Conservation (phyloP, 768 basidiomycete species). For the Russula vinacea region DNA sequence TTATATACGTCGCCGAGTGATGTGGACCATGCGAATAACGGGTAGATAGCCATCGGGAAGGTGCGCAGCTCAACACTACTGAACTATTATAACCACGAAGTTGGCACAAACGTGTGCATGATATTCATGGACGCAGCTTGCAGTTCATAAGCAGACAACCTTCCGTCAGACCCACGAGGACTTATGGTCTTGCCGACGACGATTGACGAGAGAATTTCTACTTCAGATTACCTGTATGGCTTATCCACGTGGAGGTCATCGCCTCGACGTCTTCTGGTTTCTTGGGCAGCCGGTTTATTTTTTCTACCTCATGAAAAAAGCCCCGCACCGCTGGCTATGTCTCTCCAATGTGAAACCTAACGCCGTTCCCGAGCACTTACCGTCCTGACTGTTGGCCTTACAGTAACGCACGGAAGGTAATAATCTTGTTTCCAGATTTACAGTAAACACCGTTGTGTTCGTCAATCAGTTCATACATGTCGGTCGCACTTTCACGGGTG, state of each 20-base stretch:
- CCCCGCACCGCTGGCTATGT: not conserved
- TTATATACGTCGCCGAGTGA: not conserved
- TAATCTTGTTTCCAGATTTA: no score
- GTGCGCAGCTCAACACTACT: slow-evolving; percentile 37
- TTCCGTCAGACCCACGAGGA: slow-evolving; percentile 73
- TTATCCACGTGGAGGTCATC: not conserved
- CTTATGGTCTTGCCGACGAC: slow-evolving; percentile 54
- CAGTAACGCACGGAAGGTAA: no score
- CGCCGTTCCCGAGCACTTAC: no score
- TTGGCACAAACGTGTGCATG: slow-evolving; percentile 22
- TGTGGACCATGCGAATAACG: not conserved
- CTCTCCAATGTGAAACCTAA: not conserved
- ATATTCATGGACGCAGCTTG: slow-evolving; percentile 50
- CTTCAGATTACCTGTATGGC: not conserved
- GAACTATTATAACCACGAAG: not conserved
- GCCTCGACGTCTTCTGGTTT: not conserved
- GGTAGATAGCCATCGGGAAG: slow-evolving; percentile 73
- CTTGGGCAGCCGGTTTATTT: not conserved
- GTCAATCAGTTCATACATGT: no score
- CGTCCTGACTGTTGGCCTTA: no score
- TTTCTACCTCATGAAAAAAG: not conserved
- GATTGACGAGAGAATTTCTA: slow-evolving; percentile 41
- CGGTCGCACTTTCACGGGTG: no score
- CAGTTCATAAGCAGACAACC: slow-evolving; percentile 62
- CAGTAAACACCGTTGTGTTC: no score